Percentiles rank a stretch among this genome's conserved stretches.
Evolutionary conservation across 1,284 basidiomycete species (phyloP).

Genomic region (Volvariella volvacea): DNA sequence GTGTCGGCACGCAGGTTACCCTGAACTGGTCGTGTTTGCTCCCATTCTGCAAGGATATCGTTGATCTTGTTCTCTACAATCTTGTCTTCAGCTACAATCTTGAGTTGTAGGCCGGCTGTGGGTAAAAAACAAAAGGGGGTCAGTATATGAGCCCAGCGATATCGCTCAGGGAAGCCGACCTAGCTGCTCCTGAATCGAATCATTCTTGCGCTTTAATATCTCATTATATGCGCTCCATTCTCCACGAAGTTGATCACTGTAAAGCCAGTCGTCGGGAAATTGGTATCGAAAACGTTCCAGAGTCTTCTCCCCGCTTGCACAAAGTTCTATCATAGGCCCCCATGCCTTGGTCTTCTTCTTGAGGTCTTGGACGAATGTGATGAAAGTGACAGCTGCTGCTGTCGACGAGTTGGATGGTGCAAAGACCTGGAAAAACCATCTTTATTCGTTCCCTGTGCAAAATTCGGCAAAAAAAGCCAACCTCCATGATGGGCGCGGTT

Average conservation of each 20-base stretch:
- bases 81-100: conserved; percentile 99
- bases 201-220: conserved; percentile 96
- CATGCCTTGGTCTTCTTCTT: conserved; percentile 96
- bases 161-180: conserved; percentile 37
- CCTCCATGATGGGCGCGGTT: conserved; percentile 30
- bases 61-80: conserved; percentile 92
- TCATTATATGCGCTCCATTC: conserved; percentile 99
- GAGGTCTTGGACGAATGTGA: conserved; percentile 98
- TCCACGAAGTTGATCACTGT: conserved; percentile 94
- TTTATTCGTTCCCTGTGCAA: not conserved
- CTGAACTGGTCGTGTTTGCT: conserved; percentile 91
- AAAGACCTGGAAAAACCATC: conserved; percentile 36
- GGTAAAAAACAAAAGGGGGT: not conserved
- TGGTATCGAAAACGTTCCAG: conserved; percentile 95
- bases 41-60: conserved; percentile 91
- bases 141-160: conserved; percentile 5
- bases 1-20: conserved; percentile 93
- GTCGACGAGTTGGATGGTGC: conserved; percentile 75
- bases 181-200: conserved; percentile 96
- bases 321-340: conserved; percentile 95
- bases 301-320: conserved; percentile 92
- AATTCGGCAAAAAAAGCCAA: conserved; percentile 12
- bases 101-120: conserved; percentile 95
- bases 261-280: conserved; percentile 96
- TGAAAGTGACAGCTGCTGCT: conserved; percentile 96